Percentiles rank a stretch among this genome's conserved stretches.
Conservation (phyloP, 805 yeast genomes). For the Komagataella populi region DNA sequence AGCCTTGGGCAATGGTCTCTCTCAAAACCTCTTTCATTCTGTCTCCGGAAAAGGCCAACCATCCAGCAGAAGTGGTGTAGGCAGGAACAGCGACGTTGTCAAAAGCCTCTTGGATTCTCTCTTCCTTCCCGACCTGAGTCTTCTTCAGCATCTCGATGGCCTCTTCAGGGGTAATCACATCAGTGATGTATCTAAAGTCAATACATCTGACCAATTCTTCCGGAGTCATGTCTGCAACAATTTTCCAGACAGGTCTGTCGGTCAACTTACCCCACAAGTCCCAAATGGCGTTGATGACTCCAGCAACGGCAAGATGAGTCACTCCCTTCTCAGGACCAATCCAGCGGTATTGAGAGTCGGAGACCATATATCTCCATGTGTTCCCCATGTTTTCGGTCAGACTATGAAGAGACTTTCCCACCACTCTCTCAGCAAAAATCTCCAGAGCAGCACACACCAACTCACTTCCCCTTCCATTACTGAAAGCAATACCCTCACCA, state of each 20-base stretch:
- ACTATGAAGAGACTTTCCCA: conserved; percentile 17
- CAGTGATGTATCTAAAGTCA: conserved; percentile 27
- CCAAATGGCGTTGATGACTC: conserved; percentile 27
- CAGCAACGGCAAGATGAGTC: conserved; percentile 25
- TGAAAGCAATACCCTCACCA: conserved; percentile 30
- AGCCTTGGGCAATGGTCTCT: conserved; percentile 23
- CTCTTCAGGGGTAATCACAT: conserved; percentile 27
- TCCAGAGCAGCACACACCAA: conserved; percentile 20
- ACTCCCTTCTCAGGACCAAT: conserved; percentile 31
- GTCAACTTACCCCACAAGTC: conserved; percentile 27
- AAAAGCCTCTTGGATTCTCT: conserved; percentile 18
- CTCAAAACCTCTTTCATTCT: conserved; percentile 20
- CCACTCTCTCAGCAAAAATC: conserved; percentile 21
- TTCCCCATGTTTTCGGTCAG: conserved; percentile 23
- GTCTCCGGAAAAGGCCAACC: conserved; percentile 27
- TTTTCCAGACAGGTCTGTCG: conserved; percentile 25
- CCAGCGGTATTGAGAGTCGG: conserved; percentile 28
- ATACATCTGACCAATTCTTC: conserved; percentile 24
- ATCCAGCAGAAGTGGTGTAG: conserved; percentile 31
- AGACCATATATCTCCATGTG: conserved; percentile 25
- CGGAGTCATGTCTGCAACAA: conserved; percentile 26
- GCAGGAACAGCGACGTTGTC: conserved; percentile 24
- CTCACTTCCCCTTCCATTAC: conserved; percentile 24
- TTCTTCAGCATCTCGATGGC: conserved; percentile 18
- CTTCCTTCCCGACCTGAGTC: conserved; percentile 17